A percentile compares a stretch with the other conserved stretches of the same genome.
These are phyloP conservation scores for Hirschioporus abietinus DNA, from an alignment of 768 basidiomycete genomes.

Conservation along the genomic window DNA sequence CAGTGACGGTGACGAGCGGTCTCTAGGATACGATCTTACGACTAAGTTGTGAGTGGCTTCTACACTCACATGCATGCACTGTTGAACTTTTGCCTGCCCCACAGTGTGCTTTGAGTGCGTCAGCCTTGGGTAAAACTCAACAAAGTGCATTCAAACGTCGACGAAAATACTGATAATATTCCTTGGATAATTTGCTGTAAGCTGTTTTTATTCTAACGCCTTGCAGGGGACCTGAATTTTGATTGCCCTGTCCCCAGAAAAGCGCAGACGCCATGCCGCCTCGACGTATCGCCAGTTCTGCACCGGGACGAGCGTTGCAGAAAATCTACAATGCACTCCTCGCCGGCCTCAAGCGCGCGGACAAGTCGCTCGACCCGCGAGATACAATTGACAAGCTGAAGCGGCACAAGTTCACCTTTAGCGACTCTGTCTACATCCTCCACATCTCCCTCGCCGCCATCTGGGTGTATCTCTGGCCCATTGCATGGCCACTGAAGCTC, in stretches of 20 bases:
- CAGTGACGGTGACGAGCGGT: neutral
- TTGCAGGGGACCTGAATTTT: neutral
- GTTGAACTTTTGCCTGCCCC: neutral
- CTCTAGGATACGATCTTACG: neutral
- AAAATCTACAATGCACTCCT: constrained; percentile 41
- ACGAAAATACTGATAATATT: neutral
- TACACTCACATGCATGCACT: neutral
- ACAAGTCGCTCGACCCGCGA: constrained; percentile 69
- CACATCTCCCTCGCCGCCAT: constrained; percentile 58
- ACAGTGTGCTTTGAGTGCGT: neutral
- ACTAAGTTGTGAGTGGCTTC: neutral
- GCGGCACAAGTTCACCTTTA: constrained; percentile 47
- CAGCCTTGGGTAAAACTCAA: neutral
- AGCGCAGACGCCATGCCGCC: neutral
- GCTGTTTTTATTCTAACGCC: neutral
- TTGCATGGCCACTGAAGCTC: constrained; percentile 70
- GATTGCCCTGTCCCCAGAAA: neutral
- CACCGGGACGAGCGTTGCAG: constrained; percentile 9
- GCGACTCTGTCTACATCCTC: constrained; percentile 60
- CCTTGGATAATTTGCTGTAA: neutral
- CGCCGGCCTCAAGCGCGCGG: constrained; percentile 61
- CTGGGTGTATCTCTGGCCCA: constrained; percentile 72
- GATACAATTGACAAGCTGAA: constrained; percentile 58
- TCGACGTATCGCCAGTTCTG: constrained; percentile 1
- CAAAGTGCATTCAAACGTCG: neutral